phyloP scores from a whole-genome alignment of 1,139 yeast species.

The Oligophagozyma castellii region DNA sequence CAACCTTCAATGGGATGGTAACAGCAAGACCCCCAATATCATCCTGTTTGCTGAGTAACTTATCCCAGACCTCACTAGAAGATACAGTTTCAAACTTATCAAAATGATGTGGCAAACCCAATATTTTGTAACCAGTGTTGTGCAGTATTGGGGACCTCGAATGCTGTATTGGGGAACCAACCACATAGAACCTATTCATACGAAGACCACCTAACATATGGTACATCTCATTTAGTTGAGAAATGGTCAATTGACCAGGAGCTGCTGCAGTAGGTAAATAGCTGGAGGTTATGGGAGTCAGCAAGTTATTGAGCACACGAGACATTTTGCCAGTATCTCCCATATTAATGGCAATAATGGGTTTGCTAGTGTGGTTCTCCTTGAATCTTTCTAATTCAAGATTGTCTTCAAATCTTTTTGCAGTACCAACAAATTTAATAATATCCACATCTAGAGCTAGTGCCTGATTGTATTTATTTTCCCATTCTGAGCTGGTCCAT shows the following conservation, averaged over 20 bases:
- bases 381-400: slow-evolving; percentile 58
- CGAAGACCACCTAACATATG: slow-evolving; percentile 49
- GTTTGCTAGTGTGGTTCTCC: slow-evolving; percentile 35
- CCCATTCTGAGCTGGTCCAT: slow-evolving; percentile 69
- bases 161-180: slow-evolving; percentile 73
- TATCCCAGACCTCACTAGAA: slow-evolving; percentile 32
- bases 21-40: slow-evolving; percentile 82
- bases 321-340: slow-evolving; percentile 66
- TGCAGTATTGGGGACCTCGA: slow-evolving; percentile 84
- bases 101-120: slow-evolving; percentile 72
- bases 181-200: slow-evolving; percentile 53
- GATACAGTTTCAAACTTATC: slow-evolving; percentile 61
- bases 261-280: slow-evolving; percentile 54
- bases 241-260: slow-evolving; percentile 58
- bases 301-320: slow-evolving; percentile 54
- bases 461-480: slow-evolving; percentile 55
- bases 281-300: slow-evolving; percentile 77
- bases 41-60: slow-evolving; percentile 33
- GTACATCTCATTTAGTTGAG: slow-evolving; percentile 46
- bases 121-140: slow-evolving; percentile 53
- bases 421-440: slow-evolving; percentile 75
- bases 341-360: slow-evolving; percentile 77
- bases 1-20: slow-evolving; percentile 80
- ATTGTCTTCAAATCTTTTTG: slow-evolving; percentile 53
- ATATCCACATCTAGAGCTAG: slow-evolving; percentile 53